Evolutionary conservation across 495 filamentous ascomycete species (phyloP).

Genomic region (Daldinia grandis): DNA sequence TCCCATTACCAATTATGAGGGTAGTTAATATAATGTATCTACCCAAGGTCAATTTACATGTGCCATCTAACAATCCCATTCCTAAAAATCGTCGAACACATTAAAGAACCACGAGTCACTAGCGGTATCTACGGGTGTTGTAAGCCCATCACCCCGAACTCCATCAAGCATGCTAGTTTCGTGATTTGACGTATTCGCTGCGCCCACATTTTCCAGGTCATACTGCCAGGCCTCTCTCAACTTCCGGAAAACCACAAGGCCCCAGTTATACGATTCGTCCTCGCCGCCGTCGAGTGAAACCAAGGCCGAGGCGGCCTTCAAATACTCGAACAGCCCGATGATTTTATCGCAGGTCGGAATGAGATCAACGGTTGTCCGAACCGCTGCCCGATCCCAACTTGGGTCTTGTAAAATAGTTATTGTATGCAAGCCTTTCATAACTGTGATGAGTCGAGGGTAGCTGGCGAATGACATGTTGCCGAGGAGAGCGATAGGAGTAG

Average conservation of each 20-base stretch:
- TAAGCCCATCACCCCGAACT: neutral
- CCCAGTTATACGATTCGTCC: constrained; percentile 24
- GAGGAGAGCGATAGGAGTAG: neutral
- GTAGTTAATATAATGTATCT: too few species aligned
- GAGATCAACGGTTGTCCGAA: neutral
- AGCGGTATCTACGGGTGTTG: neutral
- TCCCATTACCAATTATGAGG: too few species aligned
- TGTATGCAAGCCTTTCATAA: neutral
- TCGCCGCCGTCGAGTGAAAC: constrained; percentile 19
- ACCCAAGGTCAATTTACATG: neutral
- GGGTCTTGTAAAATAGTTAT: neutral
- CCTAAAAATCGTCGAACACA: neutral
- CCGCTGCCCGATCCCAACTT: neutral
- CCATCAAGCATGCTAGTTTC: neutral
- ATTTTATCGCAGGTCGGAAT: neutral
- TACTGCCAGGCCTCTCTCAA: constrained; percentile 12
- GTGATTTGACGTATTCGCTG: neutral
- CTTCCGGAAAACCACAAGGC: constrained; percentile 18
- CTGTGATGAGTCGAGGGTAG: neutral
- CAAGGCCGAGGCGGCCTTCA: constrained; percentile 16
- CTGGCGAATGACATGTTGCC: neutral
- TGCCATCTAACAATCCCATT: neutral
- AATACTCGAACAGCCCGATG: neutral
- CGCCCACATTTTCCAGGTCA: neutral
- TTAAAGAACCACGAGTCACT: neutral